These are phyloP conservation scores for Xylaria intraflava DNA, from an alignment of 495 filamentous ascomycete genomes.

Conservation along the genomic window DNA sequence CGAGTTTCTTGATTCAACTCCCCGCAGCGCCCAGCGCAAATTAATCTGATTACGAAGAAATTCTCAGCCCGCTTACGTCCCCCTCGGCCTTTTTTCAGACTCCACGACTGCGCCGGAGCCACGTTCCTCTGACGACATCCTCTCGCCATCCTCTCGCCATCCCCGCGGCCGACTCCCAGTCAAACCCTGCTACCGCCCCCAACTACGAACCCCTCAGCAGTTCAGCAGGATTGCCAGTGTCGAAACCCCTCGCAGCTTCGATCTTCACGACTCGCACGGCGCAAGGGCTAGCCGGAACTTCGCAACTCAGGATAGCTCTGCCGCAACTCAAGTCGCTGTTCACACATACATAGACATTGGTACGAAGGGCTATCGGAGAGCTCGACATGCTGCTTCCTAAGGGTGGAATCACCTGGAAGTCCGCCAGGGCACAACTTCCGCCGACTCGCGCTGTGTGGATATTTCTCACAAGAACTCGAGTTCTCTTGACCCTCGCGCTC, in stretches of 20 bases:
- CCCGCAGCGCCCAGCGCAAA: not conserved
- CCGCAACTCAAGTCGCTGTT: not conserved
- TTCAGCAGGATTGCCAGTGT: not conserved
- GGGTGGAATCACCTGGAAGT: slow-evolving; percentile 89
- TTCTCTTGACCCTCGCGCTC: slow-evolving; percentile 67
- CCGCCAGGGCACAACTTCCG: slow-evolving; percentile 71
- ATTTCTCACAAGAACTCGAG: slow-evolving; percentile 70
- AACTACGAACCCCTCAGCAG: not conserved
- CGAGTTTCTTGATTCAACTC: not conserved
- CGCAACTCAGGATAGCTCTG: not conserved
- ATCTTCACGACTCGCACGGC: not conserved
- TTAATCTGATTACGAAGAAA: not conserved
- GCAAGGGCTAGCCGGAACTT: not conserved
- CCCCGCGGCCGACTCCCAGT: not conserved
- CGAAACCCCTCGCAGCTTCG: not conserved
- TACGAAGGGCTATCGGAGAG: slow-evolving; percentile 31
- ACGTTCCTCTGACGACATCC: not conserved
- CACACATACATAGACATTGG: slow-evolving; percentile 23
- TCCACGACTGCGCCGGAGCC: not conserved
- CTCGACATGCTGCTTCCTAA: slow-evolving; percentile 64
- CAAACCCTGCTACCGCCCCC: not conserved
- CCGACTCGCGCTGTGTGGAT: slow-evolving; percentile 74
- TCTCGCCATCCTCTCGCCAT: not conserved
- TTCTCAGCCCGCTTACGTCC: not conserved
- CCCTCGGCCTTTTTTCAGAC: not conserved